Evolutionary conservation across 1,284 basidiomycete genomes (phyloP), one percentile per base, ranked within the genome.

Genomic region (Thelephora terrestris): DNA sequence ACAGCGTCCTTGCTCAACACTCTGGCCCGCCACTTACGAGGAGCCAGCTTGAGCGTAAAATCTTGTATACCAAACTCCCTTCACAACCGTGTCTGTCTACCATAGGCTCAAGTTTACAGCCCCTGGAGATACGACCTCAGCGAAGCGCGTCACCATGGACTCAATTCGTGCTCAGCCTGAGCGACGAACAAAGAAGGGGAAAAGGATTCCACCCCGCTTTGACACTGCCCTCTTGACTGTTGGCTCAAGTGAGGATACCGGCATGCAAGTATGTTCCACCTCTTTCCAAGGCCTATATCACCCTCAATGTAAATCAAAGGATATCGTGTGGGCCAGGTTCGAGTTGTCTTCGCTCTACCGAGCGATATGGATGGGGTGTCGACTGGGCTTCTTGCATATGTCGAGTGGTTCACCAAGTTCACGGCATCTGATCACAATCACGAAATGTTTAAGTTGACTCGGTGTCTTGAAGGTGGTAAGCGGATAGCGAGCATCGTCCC

Each of bases 331-430:
- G n/a, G n/a, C n/a, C n/a, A n/a, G n/a, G n/a, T n/a, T n/a, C n/a
- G n/a, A n/a, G n/a, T n/a, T n/a, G n/a, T n/a, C n/a, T n/a, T n/a
- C n/a, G n/a, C n/a, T n/a, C n/a, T n/a, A n/a, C n/a, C n/a, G n/a
- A n/a, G n/a, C n/a, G n/a, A n/a, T n/a, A n/a, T n/a, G n/a, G n/a
- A n/a, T n/a, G n/a, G n/a, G n/a, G n/a, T n/a, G n/a, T n/a, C n/a
- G n/a, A n/a, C n/a, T n/a, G n/a, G n/a, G n/a, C n/a, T n/a, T n/a
- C n/a, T n/a, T n/a, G n/a, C n/a, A n/a, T n/a, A n/a, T n/a, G n/a
- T n/a, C n/a, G n/a, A n/a, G n/a, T n/a, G n/a, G n/a, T n/a, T n/a
- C 49, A 55, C 58, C 2, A 45, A 52, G 2, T 58, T 65, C 47
- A 44, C 46, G 1, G 10, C 7, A 0, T 39, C 54, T 1, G 34